Evolutionary conservation across 2,329 filamentous ascomycete genomes (phyloP).

Genomic region (Cephalotrichum gorgonifer): DNA sequence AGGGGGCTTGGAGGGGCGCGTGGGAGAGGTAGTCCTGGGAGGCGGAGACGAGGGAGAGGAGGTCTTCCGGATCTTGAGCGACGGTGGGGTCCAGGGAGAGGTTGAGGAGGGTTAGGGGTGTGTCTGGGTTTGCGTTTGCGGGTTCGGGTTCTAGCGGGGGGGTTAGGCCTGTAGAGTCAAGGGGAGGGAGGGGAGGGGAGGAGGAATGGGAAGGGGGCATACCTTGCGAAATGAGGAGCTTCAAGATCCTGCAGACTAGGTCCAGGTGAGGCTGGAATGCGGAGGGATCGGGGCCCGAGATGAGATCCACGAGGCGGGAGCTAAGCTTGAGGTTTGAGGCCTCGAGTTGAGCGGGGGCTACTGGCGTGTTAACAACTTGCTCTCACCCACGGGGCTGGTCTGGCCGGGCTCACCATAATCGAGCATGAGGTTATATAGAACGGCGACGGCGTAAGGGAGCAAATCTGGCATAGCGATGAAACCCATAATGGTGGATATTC

Average conservation of each 20-base stretch:
- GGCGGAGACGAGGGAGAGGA: conserved; percentile 38
- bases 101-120: conserved; percentile 37
- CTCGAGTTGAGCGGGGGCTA: conserved; percentile 47
- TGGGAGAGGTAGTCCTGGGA: conserved; percentile 46
- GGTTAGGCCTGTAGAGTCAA: not conserved
- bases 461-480: conserved; percentile 37
- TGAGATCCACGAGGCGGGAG: conserved; percentile 34
- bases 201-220: not conserved
- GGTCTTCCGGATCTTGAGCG: conserved; percentile 41
- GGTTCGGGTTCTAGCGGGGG: conserved; percentile 34
- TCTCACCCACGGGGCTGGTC: not conserved
- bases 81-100: conserved; percentile 31
- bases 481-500: conserved; percentile 34
- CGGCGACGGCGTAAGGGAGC: conserved; percentile 43
- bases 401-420: conserved; percentile 40
- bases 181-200: not conserved
- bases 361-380: not conserved
- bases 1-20: conserved; percentile 35
- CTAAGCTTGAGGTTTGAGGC: conserved; percentile 43
- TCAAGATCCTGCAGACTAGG: conserved; percentile 47
- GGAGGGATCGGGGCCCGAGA: conserved; percentile 32
- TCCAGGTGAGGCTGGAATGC: conserved; percentile 32
- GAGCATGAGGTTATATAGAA: conserved; percentile 52
- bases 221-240: conserved; percentile 26
- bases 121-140: conserved; percentile 29